phyloP scores from a whole-genome alignment of 2,329 filamentous ascomycete species.

The Aureobasidium sp. region DNA sequence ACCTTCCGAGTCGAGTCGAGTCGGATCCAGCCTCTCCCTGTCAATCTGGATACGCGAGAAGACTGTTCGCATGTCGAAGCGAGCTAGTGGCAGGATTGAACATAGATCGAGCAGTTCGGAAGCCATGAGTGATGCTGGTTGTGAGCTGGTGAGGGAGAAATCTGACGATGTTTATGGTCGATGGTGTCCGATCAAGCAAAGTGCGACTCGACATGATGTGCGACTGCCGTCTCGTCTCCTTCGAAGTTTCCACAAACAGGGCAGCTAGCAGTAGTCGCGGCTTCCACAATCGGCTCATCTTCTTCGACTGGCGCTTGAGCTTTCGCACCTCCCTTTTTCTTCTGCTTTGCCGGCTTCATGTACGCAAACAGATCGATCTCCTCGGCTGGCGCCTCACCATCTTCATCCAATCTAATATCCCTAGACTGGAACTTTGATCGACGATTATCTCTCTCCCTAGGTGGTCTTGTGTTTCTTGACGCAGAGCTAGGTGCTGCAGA shows the following conservation, averaged over 20 bases:
- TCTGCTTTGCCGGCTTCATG: slow-evolving; percentile 34
- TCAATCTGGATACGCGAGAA: no score
- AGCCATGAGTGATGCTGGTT: neutral
- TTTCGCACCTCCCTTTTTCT: slow-evolving; percentile 22
- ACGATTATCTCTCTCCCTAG: neutral
- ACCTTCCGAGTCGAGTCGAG: no score
- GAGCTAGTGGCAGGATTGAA: no score
- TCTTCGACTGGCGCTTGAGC: slow-evolving; percentile 16
- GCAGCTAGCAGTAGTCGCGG: slow-evolving; percentile 36
- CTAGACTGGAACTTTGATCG: slow-evolving; percentile 15
- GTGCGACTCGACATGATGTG: slow-evolving; percentile 56
- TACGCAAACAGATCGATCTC: slow-evolving; percentile 46
- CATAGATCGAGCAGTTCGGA: neutral
- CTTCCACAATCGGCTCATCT: slow-evolving; percentile 9
- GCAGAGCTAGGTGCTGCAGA: neutral
- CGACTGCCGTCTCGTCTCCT: slow-evolving; percentile 60
- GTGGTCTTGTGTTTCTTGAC: neutral
- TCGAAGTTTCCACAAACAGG: slow-evolving; percentile 60
- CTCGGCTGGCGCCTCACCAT: slow-evolving; percentile 28
- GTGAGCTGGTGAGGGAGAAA: neutral
- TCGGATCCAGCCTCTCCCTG: no score
- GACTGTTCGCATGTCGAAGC: no score
- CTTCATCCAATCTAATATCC: slow-evolving; percentile 19
- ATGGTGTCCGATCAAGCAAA: slow-evolving; percentile 32
- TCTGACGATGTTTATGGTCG: neutral